Evolutionary conservation across 352 stramenopile genomes (phyloP).

Genomic region (Globisporangium viniferum): DNA sequence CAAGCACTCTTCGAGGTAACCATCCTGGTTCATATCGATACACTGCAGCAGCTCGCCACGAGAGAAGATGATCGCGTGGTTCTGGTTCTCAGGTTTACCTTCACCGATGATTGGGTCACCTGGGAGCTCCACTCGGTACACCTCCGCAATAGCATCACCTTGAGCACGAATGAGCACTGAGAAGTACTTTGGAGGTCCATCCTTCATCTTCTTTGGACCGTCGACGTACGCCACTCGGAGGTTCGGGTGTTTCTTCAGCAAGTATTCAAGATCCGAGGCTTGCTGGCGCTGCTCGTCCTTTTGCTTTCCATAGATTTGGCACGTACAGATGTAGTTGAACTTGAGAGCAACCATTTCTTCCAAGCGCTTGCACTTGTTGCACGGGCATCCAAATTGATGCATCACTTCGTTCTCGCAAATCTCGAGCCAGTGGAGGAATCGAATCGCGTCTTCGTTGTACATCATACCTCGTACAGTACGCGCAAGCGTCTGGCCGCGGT

Average conservation of each 20-base stretch:
- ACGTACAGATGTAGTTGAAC: constrained; percentile 89
- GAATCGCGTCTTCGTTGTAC: constrained; percentile 86
- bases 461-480: constrained; percentile 87
- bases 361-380: constrained; percentile 84
- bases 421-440: constrained; percentile 85
- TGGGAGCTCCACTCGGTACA: constrained; percentile 81
- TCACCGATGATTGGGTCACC: constrained; percentile 85
- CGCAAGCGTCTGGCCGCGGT: constrained; percentile 80
- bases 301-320: constrained; percentile 86
- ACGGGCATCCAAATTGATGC: constrained; percentile 71
- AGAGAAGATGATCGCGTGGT: constrained; percentile 87
- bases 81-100: constrained; percentile 89
- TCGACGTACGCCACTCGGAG: constrained; percentile 82
- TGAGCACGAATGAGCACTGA: constrained; percentile 75
- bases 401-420: constrained; percentile 88
- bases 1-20: constrained; percentile 76
- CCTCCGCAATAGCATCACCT: constrained; percentile 73
- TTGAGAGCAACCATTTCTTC: constrained; percentile 85
- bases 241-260: constrained; percentile 78
- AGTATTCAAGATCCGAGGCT: constrained; percentile 69
- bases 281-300: constrained; percentile 85
- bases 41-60: constrained; percentile 82
- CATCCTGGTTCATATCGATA: constrained; percentile 92
- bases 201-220: constrained; percentile 85
- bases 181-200: constrained; percentile 81